Evolutionary conservation across 2,329 filamentous ascomycete genomes (phyloP), one percentile per base, ranked within the genome.

Genomic region (Pseudogymnoascus sp.): DNA sequence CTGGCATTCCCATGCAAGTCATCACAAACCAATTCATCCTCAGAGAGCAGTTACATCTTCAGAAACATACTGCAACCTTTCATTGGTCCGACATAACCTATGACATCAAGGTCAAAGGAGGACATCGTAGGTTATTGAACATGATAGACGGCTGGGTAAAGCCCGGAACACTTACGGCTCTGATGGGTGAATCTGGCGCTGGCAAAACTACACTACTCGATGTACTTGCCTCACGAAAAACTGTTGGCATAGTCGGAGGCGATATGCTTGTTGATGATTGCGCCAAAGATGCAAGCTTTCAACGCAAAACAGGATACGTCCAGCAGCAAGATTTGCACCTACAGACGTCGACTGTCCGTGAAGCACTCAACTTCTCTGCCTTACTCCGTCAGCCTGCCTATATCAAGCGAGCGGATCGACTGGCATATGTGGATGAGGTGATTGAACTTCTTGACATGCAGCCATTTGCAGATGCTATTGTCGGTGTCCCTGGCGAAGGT

Each of bases 251-350:
- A 12, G 90, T 96, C 58, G 83, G 82, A 5, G 92, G 92, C 57
- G 88, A 92, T 65, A 92, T 95, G 84, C 73, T 82, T 8, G 80
- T 85, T 9, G 80, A 84, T 61, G 82, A 82, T 23, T 79, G 78
- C 23, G 85, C 83, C 21, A 83, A 89, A 30, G 89, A 94, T 65
- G 78, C 81, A 41, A 90, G 87, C 0, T 96, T 96, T 79, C 91
- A 95, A 73, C 86, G 91, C 19, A 69, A 67, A 19, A 65, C 68
- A 0, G 91, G 91, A 41, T 95, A 95, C 66, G 90, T 92, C 35
- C 89, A 95, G 70, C 92, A 96, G 71, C 89, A 95, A 70, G 92
- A 96, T 80, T 79, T 96, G 10, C 91, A 96, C 70, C 79, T 95
- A 55, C 79, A 86, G 55, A 94, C 90, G 66, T 77, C 85, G 0